A percentile compares a stretch with the other conserved stretches of the same genome.
Conservation (phyloP, 306 rosid species). For the Begonia masoniana region DNA sequence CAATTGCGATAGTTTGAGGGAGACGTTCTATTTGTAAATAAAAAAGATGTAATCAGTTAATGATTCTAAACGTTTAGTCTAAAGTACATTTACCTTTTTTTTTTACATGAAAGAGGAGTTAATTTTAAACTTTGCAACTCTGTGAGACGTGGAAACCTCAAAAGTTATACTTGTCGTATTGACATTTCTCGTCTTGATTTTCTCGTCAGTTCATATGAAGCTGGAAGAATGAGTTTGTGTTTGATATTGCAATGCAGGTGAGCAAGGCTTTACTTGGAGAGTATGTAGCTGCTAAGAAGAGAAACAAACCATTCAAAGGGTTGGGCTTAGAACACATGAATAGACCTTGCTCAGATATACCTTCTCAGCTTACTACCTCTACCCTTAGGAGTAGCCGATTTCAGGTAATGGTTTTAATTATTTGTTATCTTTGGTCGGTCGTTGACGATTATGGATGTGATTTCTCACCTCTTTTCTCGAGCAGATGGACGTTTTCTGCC, state of each 20-base stretch:
- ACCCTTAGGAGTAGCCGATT: slow-evolving; percentile 44
- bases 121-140: too few relatives aligned
- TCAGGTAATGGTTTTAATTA: slow-evolving; percentile 42
- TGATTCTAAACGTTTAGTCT: too few relatives aligned
- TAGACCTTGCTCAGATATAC: slow-evolving; percentile 44
- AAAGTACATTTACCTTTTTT: too few relatives aligned
- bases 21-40: too few relatives aligned
- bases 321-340: slow-evolving; percentile 92
- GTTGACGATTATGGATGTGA: neutral
- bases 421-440: too few relatives aligned
- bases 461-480: slow-evolving; percentile 16
- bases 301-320: slow-evolving; percentile 54
- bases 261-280: slow-evolving; percentile 85
- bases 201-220: too few relatives aligned
- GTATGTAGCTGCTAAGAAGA: slow-evolving; percentile 41
- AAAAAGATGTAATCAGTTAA: too few relatives aligned
- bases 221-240: neutral
- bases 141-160: too few relatives aligned
- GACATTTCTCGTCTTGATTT: too few relatives aligned
- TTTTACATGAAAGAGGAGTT: too few relatives aligned
- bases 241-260: slow-evolving; percentile 35
- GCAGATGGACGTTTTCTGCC: slow-evolving; percentile 63
- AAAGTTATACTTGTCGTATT: too few relatives aligned
- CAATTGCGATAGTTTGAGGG: too few relatives aligned
- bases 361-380: slow-evolving; percentile 53